Evolutionary conservation across 768 basidiomycete genomes (phyloP), one percentile per base, ranked within the genome.

Genomic region (Termitomyces bulborhizus): DNA sequence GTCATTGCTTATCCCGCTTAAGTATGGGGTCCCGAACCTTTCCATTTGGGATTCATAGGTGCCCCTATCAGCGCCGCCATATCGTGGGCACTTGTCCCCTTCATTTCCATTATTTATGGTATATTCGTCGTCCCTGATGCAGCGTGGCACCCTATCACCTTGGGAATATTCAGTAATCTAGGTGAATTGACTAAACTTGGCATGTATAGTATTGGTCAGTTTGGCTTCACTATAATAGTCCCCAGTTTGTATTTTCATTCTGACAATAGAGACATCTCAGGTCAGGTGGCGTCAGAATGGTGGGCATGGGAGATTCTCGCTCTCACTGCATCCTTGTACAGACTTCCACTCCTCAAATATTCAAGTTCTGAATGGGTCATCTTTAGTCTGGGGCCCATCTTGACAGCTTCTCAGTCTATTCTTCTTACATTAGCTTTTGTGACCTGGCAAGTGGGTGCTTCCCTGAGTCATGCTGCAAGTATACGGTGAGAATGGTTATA

Each of bases 41-140:
- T 95, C 55, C 76, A 88, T 9, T 71, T 98, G 1, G 95, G 95
- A 1, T 98, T 91, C 71, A 83, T 90, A 46, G 96, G 96, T 13
- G 95, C 94, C 3, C 95, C 96, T 0, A 75, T 98, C 9, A 88
- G 93, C 0, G 91, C 92, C 1, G 83, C 88, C 0, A 77, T 95
- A 49, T 89, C 88, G 12, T 88, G 91, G 72, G 93, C 91, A 65
- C 74, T 95, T 15, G 84, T 93, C 40, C 74, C 83, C 0, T 52
- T 80, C 42, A 62, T 78, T 44, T 88, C 83, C 2, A 70, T 88
- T 45, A 46, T 77, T 40, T 90, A 89, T 56, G 86, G 81, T 7
- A 66, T 83, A 16, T 78, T 76, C 61, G 83, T 77, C 63, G 74
- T 80, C 5, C 69, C 89, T 70, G 55, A 71, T 13, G 86, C 81